A percentile compares a stretch with the other conserved stretches of the same genome.
Evolutionary conservation across 2,329 filamentous ascomycete genomes (phyloP).

Genomic region (Trichoderma polysporum): DNA sequence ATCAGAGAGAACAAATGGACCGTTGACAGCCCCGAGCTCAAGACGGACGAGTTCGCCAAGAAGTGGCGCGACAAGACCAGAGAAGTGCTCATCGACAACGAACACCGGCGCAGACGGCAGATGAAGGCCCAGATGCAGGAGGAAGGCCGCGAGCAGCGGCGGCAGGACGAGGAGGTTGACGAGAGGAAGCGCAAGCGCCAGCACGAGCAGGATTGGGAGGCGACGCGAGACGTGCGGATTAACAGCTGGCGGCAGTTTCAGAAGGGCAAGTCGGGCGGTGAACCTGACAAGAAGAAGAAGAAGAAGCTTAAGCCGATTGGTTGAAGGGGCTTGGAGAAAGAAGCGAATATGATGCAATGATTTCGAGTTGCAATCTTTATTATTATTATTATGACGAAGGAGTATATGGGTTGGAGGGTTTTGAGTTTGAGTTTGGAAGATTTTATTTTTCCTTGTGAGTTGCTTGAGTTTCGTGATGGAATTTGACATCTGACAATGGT

Average conservation of each 20-base stretch:
- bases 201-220: conserved; percentile 93
- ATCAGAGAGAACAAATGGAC: conserved; percentile 95
- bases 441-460: conserved; percentile 32
- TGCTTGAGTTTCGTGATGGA: conserved; percentile 29
- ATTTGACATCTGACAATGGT: conserved; percentile 34
- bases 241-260: conserved; percentile 92
- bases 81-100: conserved; percentile 88
- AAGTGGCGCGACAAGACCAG: conserved; percentile 91
- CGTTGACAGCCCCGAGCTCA: conserved; percentile 80
- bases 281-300: conserved; percentile 59
- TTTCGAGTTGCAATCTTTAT: background rate
- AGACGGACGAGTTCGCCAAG: conserved; percentile 76
- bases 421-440: background rate
- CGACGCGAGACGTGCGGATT: conserved; percentile 85
- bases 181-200: conserved; percentile 82
- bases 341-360: background rate
- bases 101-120: conserved; percentile 79
- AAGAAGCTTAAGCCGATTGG: conserved; percentile 69
- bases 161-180: conserved; percentile 81
- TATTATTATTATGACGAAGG: background rate
- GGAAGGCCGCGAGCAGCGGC: conserved; percentile 84
- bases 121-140: conserved; percentile 95
- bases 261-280: conserved; percentile 62
- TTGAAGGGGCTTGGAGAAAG: conserved; percentile 31
- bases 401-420: background rate